Base-by-base conservation (phyloP, 1,139 yeast species). In the Saccharomyces hybrid region DNA sequence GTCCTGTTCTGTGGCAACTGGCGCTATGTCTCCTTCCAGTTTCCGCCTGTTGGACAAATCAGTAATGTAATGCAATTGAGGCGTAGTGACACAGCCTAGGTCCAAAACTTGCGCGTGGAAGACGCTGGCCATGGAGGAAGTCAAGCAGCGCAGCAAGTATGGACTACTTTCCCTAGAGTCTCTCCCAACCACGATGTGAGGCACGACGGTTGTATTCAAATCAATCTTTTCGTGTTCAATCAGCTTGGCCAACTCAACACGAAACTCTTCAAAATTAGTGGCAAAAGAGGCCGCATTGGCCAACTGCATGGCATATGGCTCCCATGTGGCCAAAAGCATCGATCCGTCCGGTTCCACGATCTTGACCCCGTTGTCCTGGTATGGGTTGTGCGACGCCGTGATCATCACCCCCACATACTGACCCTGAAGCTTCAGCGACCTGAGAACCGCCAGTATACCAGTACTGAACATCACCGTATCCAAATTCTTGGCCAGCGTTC, bases 301-400 rank as follows among this genome's bases (percentile, higher is more conserved):
- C 60, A 93, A 73, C 31, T 71, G 65, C 1, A 96, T 88, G 31
- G 96, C 96, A 62, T 83, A 75, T 1, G 76, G 71, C 69, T 93
- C 99, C 99, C 99, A 95, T n/a, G 78, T 67, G 54, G 82, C 81
- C 57, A 83, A 88, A 63, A 93, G 78, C 99, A 93, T 93, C 61
- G 88, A 93, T 32, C 99, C 99, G 70, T 80, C 73, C 0, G 99
- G 98, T 63, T 93, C 99, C 44, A 91, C 90, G 26, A 93, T 77
- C 72, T 93, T 93, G 55, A 93, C 96, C 14, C 99, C 99, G 63
- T 93, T 93, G 66, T 93, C 99, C 51, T 76, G 77, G 0, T 98
- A 96, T 0, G 98, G 98, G 64, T 93, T 93, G 70, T 93, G 99
- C 1, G 96, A 88, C 0, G 99, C 99, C 2, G 99, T 95, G 64